Conservation (phyloP, 2,329 filamentous ascomycete species). For the Epichloe baconii region DNA sequence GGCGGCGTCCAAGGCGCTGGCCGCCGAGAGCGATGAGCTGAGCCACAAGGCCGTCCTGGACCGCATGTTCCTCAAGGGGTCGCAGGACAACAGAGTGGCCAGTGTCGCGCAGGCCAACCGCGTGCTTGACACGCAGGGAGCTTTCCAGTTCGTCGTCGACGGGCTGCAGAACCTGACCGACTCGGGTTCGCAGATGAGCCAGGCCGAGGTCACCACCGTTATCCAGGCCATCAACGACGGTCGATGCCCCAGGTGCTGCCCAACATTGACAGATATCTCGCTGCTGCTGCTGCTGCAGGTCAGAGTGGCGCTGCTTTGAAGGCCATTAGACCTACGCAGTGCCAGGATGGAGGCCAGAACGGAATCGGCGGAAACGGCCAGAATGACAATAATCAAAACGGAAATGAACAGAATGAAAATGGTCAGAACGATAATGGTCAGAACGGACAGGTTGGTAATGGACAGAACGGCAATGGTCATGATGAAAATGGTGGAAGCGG, state of each 20-base stretch:
- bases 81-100: background rate
- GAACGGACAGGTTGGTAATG: no score
- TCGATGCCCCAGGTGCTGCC: constrained; percentile 4
- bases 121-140: constrained; percentile 4
- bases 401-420: no score
- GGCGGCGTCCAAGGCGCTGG: constrained; percentile 3
- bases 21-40: constrained; percentile 9
- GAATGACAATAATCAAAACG: no score
- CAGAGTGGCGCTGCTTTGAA: background rate
- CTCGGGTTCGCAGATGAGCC: constrained; percentile 2
- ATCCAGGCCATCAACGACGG: constrained; percentile 7
- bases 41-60: constrained; percentile 9
- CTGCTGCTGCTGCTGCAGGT: background rate
- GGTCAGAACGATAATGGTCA: rapidly evolving
- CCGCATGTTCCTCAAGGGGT: background rate
- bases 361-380: no score
- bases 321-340: background rate
- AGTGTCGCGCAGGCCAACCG: constrained; percentile 5
- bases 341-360: background rate
- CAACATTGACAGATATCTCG: background rate
- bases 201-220: constrained; percentile 1
- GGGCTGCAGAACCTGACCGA: constrained; percentile 1
- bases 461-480: no score
- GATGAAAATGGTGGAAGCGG: no score
- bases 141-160: constrained; percentile 8